A percentile compares a stretch with the other conserved stretches of the same genome.
Conservation (phyloP, 2,329 filamentous ascomycete species). For the Colletotrichum liriopes region DNA sequence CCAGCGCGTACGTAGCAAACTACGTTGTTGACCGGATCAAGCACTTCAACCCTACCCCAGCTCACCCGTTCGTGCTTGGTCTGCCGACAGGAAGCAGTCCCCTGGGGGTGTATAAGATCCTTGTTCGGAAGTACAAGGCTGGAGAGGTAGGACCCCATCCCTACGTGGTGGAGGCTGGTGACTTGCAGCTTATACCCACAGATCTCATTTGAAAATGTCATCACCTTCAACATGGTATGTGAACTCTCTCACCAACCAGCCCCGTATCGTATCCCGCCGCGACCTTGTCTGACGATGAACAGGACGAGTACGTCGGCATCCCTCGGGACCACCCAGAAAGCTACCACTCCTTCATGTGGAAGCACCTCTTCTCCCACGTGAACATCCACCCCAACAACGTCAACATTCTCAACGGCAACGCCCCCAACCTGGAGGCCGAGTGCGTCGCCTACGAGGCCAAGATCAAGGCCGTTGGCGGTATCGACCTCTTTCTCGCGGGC, state of each 20-base stretch:
- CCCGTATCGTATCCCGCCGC: neutral
- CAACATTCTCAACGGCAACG: conserved; percentile 88
- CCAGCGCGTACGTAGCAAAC: conserved; percentile 84
- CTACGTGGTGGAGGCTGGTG: neutral
- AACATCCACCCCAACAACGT: conserved; percentile 87
- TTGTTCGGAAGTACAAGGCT: conserved; percentile 80
- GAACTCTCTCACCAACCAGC: neutral
- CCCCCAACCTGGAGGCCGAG: conserved; percentile 81
- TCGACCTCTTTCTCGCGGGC: conserved; percentile 88
- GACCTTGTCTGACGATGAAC: conserved; percentile 41
- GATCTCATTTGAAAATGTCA: conserved; percentile 89
- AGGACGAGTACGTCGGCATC: conserved; percentile 91
- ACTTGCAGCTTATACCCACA: conserved; percentile 54
- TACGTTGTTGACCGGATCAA: conserved; percentile 89
- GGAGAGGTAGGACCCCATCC: conserved; percentile 63
- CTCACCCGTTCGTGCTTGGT: conserved; percentile 85
- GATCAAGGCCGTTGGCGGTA: conserved; percentile 82
- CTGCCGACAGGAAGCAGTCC: conserved; percentile 89
- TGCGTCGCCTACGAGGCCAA: conserved; percentile 85
- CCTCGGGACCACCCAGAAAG: conserved; percentile 87
- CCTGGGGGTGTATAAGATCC: conserved; percentile 81
- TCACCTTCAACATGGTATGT: conserved; percentile 91
- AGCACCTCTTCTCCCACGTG: conserved; percentile 89
- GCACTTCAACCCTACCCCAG: conserved; percentile 79
- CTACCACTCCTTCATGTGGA: conserved; percentile 96